Evolutionary conservation across 2,329 filamentous ascomycete genomes (phyloP).

Genomic region (Claviceps fusiformis): DNA sequence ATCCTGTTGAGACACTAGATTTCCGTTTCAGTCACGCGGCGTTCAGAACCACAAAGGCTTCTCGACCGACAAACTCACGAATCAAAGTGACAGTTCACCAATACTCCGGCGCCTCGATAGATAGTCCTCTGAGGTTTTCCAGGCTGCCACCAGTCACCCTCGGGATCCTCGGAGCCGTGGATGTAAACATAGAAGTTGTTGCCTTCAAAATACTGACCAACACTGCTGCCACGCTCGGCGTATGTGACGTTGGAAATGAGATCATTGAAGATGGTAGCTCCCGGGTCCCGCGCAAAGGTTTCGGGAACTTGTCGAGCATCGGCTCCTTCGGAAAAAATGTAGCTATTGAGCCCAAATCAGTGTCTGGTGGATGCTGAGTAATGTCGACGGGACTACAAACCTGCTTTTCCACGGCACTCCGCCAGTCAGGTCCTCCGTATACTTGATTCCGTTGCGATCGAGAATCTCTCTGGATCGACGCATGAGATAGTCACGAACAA

Average conservation of each 20-base stretch:
- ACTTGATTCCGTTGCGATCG: conserved; percentile 41
- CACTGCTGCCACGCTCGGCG: conserved; percentile 7
- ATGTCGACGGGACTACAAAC: neutral
- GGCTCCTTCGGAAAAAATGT: neutral
- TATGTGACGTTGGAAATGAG: conserved; percentile 64
- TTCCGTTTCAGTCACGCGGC: neutral
- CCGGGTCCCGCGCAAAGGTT: conserved; percentile 7
- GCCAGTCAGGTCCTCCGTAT: conserved; percentile 25
- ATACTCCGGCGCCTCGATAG: conserved; percentile 57
- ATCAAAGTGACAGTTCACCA: conserved; percentile 93
- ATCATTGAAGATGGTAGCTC: conserved; percentile 65
- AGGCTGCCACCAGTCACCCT: conserved; percentile 59
- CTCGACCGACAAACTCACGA: conserved; percentile 26
- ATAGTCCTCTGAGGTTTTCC: conserved; percentile 27
- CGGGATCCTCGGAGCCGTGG: conserved; percentile 61
- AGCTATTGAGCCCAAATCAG: neutral
- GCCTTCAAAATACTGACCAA: conserved; percentile 72
- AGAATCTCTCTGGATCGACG: conserved; percentile 57
- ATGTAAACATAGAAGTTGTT: conserved; percentile 90
- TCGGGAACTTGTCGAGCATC: neutral
- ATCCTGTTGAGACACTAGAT: conserved; percentile 74
- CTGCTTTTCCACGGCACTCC: conserved; percentile 14
- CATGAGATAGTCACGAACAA: conserved; percentile 64
- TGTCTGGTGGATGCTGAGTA: neutral
- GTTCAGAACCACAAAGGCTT: neutral